Conservation (phyloP, 73 alveolate species). For the Diophrys appendiculata region DNA sequence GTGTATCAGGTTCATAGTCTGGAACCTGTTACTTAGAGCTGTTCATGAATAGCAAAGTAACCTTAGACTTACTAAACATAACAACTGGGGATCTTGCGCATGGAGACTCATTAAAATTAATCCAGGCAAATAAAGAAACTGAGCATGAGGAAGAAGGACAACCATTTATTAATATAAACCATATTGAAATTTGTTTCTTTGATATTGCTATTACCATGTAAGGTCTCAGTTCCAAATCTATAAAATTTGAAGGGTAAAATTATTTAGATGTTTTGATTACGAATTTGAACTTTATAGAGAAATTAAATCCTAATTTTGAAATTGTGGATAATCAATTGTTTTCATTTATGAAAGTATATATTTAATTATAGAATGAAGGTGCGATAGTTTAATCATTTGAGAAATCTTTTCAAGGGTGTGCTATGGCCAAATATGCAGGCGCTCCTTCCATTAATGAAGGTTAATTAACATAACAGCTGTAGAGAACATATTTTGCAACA, state of each 20-base stretch:
- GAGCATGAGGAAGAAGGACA: not conserved
- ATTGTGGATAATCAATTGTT: not conserved
- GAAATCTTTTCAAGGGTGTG: not conserved
- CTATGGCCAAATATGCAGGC: not conserved
- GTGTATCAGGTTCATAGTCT: not conserved
- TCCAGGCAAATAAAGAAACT: not conserved
- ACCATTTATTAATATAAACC: not conserved
- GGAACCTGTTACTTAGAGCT: not conserved
- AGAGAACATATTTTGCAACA: not conserved
- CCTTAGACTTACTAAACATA: not conserved
- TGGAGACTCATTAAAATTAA: not conserved
- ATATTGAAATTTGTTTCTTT: not conserved
- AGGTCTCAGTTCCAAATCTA: not conserved
- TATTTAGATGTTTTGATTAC: not conserved
- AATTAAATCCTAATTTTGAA: not conserved
- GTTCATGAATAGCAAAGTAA: no score
- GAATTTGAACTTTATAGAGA: not conserved
- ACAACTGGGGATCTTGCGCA: not conserved
- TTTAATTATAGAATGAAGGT: not conserved
- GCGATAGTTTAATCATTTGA: not conserved
- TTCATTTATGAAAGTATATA: not conserved
- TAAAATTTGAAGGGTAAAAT: no score
- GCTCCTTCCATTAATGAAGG: not conserved
- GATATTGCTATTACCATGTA: not conserved
- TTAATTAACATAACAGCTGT: not conserved